These are phyloP conservation scores for Ceraceosorus guamensis DNA, from an alignment of 1,284 basidiomycete species.

Conservation along the genomic window DNA sequence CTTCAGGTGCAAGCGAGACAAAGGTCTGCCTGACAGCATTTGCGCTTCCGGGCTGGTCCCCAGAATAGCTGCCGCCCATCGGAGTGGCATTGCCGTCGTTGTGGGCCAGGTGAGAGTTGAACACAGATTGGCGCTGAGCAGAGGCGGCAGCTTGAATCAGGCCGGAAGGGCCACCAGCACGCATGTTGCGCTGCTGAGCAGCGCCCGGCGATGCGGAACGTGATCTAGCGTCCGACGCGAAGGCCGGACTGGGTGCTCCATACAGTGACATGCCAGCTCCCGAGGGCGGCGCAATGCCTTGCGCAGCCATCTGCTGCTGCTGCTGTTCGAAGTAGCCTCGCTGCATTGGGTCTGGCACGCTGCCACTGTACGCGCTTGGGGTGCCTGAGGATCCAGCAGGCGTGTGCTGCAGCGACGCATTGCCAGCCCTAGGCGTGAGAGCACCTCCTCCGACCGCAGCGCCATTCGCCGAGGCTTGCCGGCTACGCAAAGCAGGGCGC, in stretches of 20 bases:
- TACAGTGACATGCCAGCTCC: too few species aligned
- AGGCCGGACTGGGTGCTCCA: constrained; percentile 4
- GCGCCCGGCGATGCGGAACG: constrained; percentile 18
- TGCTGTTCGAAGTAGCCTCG: not conserved
- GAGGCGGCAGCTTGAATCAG: constrained; percentile 7
- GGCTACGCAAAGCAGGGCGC: not conserved
- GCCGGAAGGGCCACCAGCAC: not conserved
- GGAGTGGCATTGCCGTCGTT: constrained; percentile 12
- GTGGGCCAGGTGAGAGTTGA: constrained; percentile 27
- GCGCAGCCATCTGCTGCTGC: constrained; percentile 10
- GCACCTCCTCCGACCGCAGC: too few species aligned
- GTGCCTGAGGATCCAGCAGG: constrained; percentile 8
- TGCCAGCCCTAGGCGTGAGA: constrained; percentile 10
- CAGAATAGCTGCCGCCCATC: not conserved
- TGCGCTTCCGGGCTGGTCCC: too few species aligned
- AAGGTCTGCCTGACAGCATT: constrained; percentile 38
- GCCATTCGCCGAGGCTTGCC: not conserved
- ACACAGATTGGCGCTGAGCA: constrained; percentile 29
- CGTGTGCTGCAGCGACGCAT: too few species aligned
- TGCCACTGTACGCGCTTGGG: not conserved
- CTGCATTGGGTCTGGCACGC: too few species aligned
- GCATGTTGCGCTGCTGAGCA: constrained; percentile 1
- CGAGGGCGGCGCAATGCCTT: too few species aligned
- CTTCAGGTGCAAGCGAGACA: constrained; percentile 36
- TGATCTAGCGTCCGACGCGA: not conserved